These are phyloP conservation scores for Rhizomucor miehei DNA, from an alignment of 371 early-diverging fungal genomes.

Conservation along the genomic window DNA sequence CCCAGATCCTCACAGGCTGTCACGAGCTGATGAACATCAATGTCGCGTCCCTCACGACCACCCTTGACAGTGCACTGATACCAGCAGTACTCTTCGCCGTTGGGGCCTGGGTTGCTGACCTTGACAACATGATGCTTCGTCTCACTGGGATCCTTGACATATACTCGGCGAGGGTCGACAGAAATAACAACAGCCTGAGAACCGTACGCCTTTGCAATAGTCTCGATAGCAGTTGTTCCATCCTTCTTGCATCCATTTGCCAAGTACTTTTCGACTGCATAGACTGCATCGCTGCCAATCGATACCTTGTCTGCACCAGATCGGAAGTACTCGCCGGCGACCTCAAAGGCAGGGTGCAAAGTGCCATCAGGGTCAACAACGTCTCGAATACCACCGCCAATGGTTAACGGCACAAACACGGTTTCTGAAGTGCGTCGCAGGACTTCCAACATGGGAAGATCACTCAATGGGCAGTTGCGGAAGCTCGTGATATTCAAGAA, in stretches of 20 bases:
- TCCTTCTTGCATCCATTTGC: constrained; percentile 47
- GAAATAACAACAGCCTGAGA: constrained; percentile 98
- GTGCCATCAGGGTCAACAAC: constrained; percentile 81
- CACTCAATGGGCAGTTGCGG: constrained; percentile 85
- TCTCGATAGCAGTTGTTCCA: constrained; percentile 84
- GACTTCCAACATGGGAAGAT: constrained; percentile 95
- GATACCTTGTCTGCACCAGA: constrained; percentile 98
- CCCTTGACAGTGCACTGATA: constrained; percentile 98
- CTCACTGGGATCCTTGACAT: constrained; percentile 76
- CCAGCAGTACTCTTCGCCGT: constrained; percentile 94
- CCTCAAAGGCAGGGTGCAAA: constrained; percentile 83
- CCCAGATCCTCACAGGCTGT: constrained; percentile 87
- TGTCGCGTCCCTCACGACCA: constrained; percentile 91
- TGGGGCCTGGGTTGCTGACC: constrained; percentile 77
- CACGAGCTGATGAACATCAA: constrained; percentile 91
- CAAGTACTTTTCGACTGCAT: constrained; percentile 84
- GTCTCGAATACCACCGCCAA: constrained; percentile 97
- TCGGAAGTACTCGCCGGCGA: constrained; percentile 97
- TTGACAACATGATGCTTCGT: constrained; percentile 76
- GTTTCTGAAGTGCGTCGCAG: constrained; percentile 81
- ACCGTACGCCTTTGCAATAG: constrained; percentile 91
- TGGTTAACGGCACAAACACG: constrained; percentile 96
- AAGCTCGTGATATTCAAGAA: constrained; percentile 98
- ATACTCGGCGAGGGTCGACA: constrained; percentile 93
- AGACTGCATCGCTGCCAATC: constrained; percentile 98